These are phyloP conservation scores for Suillus cothurnatus DNA, from an alignment of 768 basidiomycete species.

Conservation along the genomic window DNA sequence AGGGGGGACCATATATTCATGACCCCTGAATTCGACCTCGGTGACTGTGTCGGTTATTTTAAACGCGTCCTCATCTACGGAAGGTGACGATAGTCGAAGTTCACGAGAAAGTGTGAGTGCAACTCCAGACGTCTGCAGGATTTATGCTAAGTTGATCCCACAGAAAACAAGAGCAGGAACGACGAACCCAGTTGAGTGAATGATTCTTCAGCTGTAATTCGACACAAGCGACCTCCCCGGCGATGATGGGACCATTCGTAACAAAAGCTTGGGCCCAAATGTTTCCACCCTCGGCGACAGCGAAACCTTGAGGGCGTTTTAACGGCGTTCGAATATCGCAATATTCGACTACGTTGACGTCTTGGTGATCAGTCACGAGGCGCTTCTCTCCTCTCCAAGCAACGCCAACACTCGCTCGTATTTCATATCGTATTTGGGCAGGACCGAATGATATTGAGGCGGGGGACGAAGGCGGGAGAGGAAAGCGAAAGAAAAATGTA, in stretches of 20 bases:
- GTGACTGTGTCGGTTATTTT: constrained; percentile 69
- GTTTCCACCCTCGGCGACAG: constrained; percentile 78
- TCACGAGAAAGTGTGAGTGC: constrained; percentile 61
- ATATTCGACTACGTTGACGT: constrained; percentile 65
- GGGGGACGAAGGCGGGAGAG: constrained; percentile 66
- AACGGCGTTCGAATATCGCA: constrained; percentile 39
- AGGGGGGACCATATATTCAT: constrained; percentile 73
- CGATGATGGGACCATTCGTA: constrained; percentile 61
- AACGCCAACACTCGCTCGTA: constrained; percentile 71
- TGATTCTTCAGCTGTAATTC: constrained; percentile 84
- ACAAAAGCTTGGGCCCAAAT: constrained; percentile 75
- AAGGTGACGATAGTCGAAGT: constrained; percentile 53
- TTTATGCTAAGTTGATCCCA: constrained; percentile 2
- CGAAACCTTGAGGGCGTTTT: constrained; percentile 54
- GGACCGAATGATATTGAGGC: constrained; percentile 72
- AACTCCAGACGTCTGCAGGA: constrained; percentile 64
- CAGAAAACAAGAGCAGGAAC: not conserved
- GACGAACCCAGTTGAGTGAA: constrained; percentile 69
- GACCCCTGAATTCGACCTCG: constrained; percentile 70
- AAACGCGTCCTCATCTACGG: constrained; percentile 48
- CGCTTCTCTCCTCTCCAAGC: constrained; percentile 74
- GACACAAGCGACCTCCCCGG: constrained; percentile 71
- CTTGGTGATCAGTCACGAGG: constrained; percentile 62
- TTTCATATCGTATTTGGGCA: constrained; percentile 71
- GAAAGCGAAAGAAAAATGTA: constrained; percentile 81